Evolutionary conservation across 2,329 filamentous ascomycete species (phyloP).

Genomic region (Colletotrichum gloeosporioides): DNA sequence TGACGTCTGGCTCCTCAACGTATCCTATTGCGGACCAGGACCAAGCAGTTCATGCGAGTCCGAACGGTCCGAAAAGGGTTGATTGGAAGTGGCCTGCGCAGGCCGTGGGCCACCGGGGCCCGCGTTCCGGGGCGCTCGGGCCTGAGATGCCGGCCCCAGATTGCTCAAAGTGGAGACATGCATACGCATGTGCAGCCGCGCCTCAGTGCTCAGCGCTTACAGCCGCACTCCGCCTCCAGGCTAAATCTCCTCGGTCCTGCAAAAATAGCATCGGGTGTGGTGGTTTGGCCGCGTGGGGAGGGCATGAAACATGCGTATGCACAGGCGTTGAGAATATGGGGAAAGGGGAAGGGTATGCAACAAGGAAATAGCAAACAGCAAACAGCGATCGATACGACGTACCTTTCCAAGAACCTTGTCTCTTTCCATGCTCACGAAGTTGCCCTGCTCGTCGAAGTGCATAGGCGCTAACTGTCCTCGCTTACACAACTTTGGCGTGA

Average conservation of each 20-base stretch:
- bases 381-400: slow-evolving; percentile 34
- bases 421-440: slow-evolving; percentile 84
- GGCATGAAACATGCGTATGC: slow-evolving; percentile 7
- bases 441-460: slow-evolving; percentile 85
- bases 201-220: slow-evolving; percentile 40
- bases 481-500: slow-evolving; percentile 87
- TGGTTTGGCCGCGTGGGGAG: background rate
- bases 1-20: background rate
- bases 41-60: slow-evolving; percentile 13
- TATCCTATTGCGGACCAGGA: background rate
- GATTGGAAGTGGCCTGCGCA: background rate
- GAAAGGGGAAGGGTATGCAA: background rate
- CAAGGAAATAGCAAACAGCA: slow-evolving; percentile 23
- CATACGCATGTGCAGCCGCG: slow-evolving; percentile 28
- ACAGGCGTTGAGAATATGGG: background rate
- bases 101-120: background rate
- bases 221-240: slow-evolving; percentile 20
- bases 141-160: background rate
- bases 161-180: background rate
- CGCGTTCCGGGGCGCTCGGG: background rate
- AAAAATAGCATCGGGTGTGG: slow-evolving; percentile 8
- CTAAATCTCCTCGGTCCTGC: slow-evolving; percentile 8
- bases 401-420: slow-evolving; percentile 89
- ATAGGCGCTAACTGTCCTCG: slow-evolving; percentile 76
- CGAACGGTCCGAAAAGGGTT: background rate